These are phyloP conservation scores for Solanum piurae DNA, from an alignment of 257 asterid genomes.

Conservation along the genomic window DNA sequence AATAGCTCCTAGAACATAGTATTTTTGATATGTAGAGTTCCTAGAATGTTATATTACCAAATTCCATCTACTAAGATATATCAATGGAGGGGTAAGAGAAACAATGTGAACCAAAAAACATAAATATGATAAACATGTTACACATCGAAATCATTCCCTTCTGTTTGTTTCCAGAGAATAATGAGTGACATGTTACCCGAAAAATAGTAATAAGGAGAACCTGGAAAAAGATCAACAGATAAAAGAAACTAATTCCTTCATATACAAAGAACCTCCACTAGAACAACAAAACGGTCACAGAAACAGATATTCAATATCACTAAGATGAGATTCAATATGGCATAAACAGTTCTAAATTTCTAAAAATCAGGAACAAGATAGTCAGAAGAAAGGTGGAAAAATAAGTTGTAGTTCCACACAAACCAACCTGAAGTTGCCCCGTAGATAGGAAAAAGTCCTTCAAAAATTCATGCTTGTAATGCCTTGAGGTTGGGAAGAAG, in stretches of 20 bases:
- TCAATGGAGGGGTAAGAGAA: background rate
- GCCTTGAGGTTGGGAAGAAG: slow-evolving; percentile 28
- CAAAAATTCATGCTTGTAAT: slow-evolving; percentile 77
- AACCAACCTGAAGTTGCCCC: slow-evolving; percentile 85
- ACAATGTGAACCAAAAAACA: background rate
- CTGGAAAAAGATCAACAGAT: background rate
- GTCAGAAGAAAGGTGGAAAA: background rate
- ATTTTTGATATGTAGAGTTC: background rate
- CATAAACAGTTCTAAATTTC: background rate
- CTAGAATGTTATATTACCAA: background rate
- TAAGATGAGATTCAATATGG: background rate
- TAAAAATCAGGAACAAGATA: background rate
- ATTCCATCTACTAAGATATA: background rate
- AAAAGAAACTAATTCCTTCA: background rate
- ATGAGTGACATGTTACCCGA: background rate
- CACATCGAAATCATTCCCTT: background rate
- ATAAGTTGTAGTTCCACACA: slow-evolving; percentile 4
- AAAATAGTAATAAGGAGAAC: background rate
- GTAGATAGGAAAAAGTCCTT: slow-evolving; percentile 76
- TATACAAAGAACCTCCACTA: background rate
- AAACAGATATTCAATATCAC: background rate
- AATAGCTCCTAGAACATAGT: background rate
- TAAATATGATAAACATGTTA: background rate
- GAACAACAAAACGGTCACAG: background rate
- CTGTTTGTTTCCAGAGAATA: background rate